Evolutionary conservation across 345 rosid species (phyloP).

Genomic region (Raphanus sativus): DNA sequence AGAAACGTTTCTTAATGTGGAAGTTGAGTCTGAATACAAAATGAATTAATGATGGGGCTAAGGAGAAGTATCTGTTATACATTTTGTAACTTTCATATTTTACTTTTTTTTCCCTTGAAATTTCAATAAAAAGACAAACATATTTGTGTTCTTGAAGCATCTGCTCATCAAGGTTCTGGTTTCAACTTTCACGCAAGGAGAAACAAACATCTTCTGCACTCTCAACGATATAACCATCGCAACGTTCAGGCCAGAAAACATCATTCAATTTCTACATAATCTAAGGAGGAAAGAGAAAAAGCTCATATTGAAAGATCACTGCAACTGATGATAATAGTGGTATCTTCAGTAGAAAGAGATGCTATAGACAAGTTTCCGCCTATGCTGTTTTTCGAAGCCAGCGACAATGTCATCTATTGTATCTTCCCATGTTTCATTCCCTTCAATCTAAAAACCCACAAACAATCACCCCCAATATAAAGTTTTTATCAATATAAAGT

Average conservation of each 20-base stretch:
- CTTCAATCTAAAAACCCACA: slow-evolving; percentile 63
- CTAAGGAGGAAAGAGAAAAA: background rate
- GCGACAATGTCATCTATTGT: slow-evolving; percentile 69
- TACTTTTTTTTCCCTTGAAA: background rate
- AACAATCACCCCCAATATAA: background rate
- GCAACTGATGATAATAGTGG: background rate
- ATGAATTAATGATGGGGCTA: slow-evolving; percentile 21
- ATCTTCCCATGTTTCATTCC: slow-evolving; percentile 83
- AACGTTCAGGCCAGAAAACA: background rate
- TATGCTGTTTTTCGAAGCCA: slow-evolving; percentile 74
- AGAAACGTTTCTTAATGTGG: slow-evolving; percentile 40
- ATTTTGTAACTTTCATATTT: background rate
- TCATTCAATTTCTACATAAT: background rate
- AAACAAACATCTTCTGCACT: background rate
- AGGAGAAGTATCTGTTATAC: background rate
- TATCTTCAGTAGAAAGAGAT: slow-evolving; percentile 70
- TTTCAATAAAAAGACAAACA: background rate
- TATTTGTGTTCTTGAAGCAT: background rate
- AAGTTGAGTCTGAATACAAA: slow-evolving; percentile 40
- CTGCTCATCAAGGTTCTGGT: background rate
- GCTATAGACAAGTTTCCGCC: slow-evolving; percentile 71
- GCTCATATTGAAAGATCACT: background rate
- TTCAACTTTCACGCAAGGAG: background rate
- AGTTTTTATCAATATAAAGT: background rate
- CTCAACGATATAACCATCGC: background rate